Evolutionary conservation across 2,329 filamentous ascomycete genomes (phyloP), one percentile per base, ranked within the genome.

Genomic region (Fusarium secorum): DNA sequence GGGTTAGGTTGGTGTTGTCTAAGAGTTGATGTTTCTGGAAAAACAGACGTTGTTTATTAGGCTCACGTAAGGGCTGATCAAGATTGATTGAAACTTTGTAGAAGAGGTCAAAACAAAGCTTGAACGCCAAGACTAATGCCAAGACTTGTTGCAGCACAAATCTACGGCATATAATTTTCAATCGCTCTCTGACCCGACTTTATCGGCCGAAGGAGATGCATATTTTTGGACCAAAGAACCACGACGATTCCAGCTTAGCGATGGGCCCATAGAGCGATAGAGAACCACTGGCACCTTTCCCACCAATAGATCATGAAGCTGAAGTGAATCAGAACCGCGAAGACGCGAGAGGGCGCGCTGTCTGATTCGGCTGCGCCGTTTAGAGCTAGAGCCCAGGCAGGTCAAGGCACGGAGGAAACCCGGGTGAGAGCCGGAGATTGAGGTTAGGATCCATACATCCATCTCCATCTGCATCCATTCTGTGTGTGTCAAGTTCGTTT

Each of bases 81-180:
- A 46, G 14, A 26, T 69, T 54, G 28, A 49, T 61, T 48, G 53
- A 73, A 71, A 48, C 56, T 42, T 46, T 48, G 36, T 57, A 45
- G 54, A 64, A 61, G 72, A 64, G 54, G 69, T 74, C 54, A 57
- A 74, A 74, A 74, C 72, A 75, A 75, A 67, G 71, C 68, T 67
- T 64, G 38, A 38, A 58, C 44, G 73, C 73, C 73, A 75, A 75
- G 73, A 72, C 65, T 22, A 46, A 58, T 36, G 69, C 73, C 73
- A 75, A 75, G 71, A 68, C 54, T 42, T 55, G 32, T 55, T 48
- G 60, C 46, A 65, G 42, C 51, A 55, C 54, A 44, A 53, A 54
- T 65, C 56, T 41, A 58, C 39, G 42, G 53, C 60, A 68, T 32
- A 68, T 32, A 53, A 41, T 26, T 60, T 30, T 30, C 30, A 51